Conservation (phyloP, 257 asterid genomes). For the Leptodermis oblonga region DNA sequence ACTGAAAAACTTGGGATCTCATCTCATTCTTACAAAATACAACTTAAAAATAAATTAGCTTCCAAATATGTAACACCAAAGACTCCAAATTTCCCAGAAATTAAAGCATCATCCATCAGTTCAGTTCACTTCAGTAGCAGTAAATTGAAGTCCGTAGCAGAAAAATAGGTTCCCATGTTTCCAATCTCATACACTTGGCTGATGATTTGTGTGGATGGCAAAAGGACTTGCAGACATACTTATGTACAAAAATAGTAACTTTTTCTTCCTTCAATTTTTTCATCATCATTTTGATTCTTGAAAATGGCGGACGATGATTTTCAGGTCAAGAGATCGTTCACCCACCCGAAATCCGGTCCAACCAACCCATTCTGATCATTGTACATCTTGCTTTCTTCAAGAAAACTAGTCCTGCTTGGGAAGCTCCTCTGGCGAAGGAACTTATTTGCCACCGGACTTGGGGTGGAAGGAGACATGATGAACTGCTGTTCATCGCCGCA, state of each 20-base stretch:
- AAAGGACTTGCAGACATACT: constrained; percentile 1
- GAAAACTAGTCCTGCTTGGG: constrained; percentile 33
- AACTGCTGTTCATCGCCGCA: constrained; percentile 65
- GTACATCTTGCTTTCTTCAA: constrained; percentile 36
- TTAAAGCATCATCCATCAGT: no score
- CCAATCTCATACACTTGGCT: constrained; percentile 22
- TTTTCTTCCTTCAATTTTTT: constrained; percentile 3
- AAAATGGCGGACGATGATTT: background rate
- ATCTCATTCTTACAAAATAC: constrained; percentile 15
- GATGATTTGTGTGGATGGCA: constrained; percentile 23
- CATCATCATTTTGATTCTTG: constrained; percentile 5
- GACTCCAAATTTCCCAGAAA: constrained; percentile 11
- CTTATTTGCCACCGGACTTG: constrained; percentile 27
- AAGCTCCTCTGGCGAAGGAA: constrained; percentile 25
- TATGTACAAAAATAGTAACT: constrained; percentile 31
- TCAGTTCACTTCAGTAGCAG: constrained; percentile 1
- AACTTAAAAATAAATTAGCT: background rate
- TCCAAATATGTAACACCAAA: constrained; percentile 4
- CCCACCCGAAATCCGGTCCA: constrained; percentile 95
- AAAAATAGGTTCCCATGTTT: constrained; percentile 1
- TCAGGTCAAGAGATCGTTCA: constrained; percentile 82
- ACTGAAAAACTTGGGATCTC: no score
- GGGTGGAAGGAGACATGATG: constrained; percentile 60
- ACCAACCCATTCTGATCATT: constrained; percentile 28
- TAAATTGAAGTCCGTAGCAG: background rate